Base-by-base conservation (phyloP, 2,329 filamentous ascomycete genomes). In the Sporothrix euskadiensis region DNA sequence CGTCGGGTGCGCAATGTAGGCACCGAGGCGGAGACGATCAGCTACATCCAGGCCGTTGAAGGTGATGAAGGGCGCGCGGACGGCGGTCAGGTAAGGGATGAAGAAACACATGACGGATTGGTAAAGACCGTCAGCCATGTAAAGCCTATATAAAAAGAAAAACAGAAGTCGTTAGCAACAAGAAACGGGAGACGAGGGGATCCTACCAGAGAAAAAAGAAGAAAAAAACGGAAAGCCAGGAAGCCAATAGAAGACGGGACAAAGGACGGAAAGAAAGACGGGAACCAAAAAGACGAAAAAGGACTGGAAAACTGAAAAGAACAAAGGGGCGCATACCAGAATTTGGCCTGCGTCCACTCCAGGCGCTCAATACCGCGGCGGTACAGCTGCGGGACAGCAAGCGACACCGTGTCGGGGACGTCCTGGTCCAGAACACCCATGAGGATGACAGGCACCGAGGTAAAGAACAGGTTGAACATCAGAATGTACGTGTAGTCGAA, bases 401-500 rank as follows among this genome's bases (percentile, higher is more conserved):
- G 85, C 9, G 96, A 98, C 41, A 99, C 93, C 79, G 91, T 92
- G 81, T 98, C 96, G 77, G 93, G 93, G 65, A 99, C 95, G 80
- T 99, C 96, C 83, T 99, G 96, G 79, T 99, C 96, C 76, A 99
- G 87, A 57, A 99, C 92, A 83, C 96, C 96, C 90, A 98, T 97
- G 77, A 99, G 89, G 77, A 96, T 94, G 75, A 98, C 93, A 2
- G 96, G 94, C 26, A 99, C 83, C 19, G 96, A 99, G 6, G 96
- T 99, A 83, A 99, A 99, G 73, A 94, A 92, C 81, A 99, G 85
- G 84, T 98, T 98, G 87, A 97, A 97, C 80, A 98, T 88, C 76
- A 98, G 87, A 79, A 99, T 97, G 83, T 98, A 99, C 54, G 94
- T 97, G 85, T 97, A 98, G 82, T 99, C 96, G 84, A 97, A 98